Evolutionary conservation across 441 rosid genomes (phyloP).

Genomic region (Capsella rubella): DNA sequence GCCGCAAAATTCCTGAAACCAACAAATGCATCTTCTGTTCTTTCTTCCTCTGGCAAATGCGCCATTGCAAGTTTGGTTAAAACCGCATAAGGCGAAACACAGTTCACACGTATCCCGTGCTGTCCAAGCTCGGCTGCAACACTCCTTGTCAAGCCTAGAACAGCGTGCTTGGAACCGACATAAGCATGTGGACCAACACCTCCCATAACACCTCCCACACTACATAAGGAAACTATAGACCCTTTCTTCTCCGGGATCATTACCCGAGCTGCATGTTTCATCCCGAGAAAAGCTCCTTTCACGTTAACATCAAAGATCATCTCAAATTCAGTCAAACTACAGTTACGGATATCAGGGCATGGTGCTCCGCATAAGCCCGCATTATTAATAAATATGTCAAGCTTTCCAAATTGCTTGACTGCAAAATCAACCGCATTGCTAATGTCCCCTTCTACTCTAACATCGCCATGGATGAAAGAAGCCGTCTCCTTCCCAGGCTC

Average conservation of each 20-base stretch:
- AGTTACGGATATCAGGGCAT: conserved; percentile 68
- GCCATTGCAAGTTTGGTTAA: conserved; percentile 68
- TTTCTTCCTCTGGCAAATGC: conserved; percentile 77
- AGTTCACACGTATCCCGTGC: conserved; percentile 88
- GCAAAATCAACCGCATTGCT: conserved; percentile 65
- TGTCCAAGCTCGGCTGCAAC: conserved; percentile 95
- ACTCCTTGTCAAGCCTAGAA: conserved; percentile 71
- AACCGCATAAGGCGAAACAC: conserved; percentile 83
- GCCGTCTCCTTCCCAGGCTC: conserved; percentile 32
- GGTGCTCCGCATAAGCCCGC: conserved; percentile 78
- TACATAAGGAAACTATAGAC: conserved; percentile 64
- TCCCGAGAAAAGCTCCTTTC: conserved; percentile 83
- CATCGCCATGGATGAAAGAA: conserved; percentile 77
- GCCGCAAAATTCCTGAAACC: conserved; percentile 63
- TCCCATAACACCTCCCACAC: conserved; percentile 63
- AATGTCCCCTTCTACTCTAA: conserved; percentile 70
- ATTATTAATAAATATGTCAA: conserved; percentile 86
- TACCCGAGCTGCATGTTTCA: conserved; percentile 88
- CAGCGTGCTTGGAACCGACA: conserved; percentile 83
- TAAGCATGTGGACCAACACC: conserved; percentile 86
- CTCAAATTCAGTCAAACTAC: conserved; percentile 59
- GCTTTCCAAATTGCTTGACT: conserved; percentile 59
- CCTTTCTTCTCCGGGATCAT: conserved; percentile 82
- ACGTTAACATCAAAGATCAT: conserved; percentile 76
- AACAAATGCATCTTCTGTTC: conserved; percentile 60